Evolutionary conservation across 805 yeast genomes (phyloP), one percentile per base, ranked within the genome.

Genomic region (Candida palmyrensis): DNA sequence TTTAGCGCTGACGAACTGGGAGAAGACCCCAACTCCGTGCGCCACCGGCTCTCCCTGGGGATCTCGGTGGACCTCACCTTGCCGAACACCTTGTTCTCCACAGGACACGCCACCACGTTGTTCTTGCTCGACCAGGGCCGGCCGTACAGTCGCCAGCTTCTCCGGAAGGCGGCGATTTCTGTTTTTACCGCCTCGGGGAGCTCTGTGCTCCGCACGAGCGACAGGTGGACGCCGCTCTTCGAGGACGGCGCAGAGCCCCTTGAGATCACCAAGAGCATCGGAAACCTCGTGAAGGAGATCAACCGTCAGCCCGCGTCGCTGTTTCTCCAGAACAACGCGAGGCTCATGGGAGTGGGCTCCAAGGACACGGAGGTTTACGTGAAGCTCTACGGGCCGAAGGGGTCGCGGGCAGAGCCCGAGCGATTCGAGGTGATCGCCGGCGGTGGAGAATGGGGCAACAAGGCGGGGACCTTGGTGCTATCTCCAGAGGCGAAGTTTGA

Each of bases 381-480:
- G 6, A 59, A 59, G 37, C 21, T 66, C 10, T 43, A 41, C 34
- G 14, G 26, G 14, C 30, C 16, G 11, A 25, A 16, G 1, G 23
- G 29, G 3, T 25, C 33, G 3, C 33, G 40, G 11, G 40, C 45
- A 34, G 40, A 35, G 24, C 46, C 53, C 3, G 45, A 50, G 33
- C 58, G 67, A 34, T 71, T 59, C 49, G 71, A 73, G 46, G 77
- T 81, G 14, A 64, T 77, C 22, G 88, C 85, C 4, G 88, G 88
- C 3, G 88, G 88, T 2, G 82, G 86, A 2, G 78, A 80, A 2
- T 81, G 87, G 87, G 84, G 86, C 1, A 74, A 78, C 18, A 73
- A 80, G 36, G 77, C 82, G 2, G 73, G 73, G 21, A 73, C 77
- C 49, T 61, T 81, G n/a, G 88, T 77, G 1, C 49, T 81, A 9